A percentile compares a stretch with the other conserved stretches of the same genome.
Evolutionary conservation across 176 grass and related monocot genomes (phyloP).

Genomic region (Avena sativa): DNA sequence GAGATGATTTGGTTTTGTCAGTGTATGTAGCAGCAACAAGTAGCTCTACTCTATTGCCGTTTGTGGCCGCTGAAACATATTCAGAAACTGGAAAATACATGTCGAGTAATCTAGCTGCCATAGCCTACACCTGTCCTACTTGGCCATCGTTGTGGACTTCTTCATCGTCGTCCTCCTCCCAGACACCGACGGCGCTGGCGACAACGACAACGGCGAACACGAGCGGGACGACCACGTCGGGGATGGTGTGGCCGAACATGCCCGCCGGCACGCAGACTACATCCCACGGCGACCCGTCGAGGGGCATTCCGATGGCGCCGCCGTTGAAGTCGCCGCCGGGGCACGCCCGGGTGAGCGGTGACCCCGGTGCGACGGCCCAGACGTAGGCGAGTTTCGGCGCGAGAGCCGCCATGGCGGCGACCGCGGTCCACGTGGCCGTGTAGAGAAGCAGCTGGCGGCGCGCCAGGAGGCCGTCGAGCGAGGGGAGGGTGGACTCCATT

Average conservation of each 20-base stretch:
- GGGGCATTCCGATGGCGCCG: slow-evolving; percentile 45
- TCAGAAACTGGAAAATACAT: not conserved
- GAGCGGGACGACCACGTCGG: slow-evolving; percentile 60
- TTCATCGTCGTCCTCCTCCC: slow-evolving; percentile 63
- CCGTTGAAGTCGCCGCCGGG: not conserved
- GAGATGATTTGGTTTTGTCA: too few species aligned
- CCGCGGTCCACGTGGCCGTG: slow-evolving; percentile 13
- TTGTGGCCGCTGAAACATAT: not conserved
- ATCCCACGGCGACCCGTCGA: slow-evolving; percentile 66
- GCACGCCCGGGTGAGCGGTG: slow-evolving; percentile 40
- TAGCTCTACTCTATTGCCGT: not conserved
- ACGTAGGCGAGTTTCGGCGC: slow-evolving; percentile 73
- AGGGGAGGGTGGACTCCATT: slow-evolving; percentile 61
- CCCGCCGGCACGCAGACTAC: slow-evolving; percentile 53
- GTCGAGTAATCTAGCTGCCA: not conserved
- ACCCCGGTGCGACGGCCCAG: slow-evolving; percentile 57
- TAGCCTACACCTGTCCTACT: not conserved
- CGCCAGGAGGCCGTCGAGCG: slow-evolving; percentile 57
- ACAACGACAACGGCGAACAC: slow-evolving; percentile 67
- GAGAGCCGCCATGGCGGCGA: slow-evolving; percentile 50
- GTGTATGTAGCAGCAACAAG: too few species aligned
- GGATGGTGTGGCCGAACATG: slow-evolving; percentile 48
- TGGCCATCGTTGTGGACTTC: slow-evolving; percentile 5
- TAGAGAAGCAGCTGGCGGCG: slow-evolving; percentile 5
- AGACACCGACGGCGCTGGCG: slow-evolving; percentile 56